These are phyloP conservation scores for Voacanga thouarsii DNA, from an alignment of 257 asterid species.

Conservation along the genomic window DNA sequence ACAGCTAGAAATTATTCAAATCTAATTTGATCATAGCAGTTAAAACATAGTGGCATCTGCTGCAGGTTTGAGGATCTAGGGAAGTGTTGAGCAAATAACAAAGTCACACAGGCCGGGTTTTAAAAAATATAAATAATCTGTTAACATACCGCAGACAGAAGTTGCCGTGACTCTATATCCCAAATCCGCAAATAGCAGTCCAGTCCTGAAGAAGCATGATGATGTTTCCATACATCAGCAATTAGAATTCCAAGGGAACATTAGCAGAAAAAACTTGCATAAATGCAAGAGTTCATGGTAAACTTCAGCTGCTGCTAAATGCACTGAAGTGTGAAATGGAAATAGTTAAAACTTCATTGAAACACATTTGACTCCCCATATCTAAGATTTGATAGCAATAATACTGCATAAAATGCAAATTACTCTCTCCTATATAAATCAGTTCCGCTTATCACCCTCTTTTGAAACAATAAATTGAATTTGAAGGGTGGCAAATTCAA, in stretches of 20 bases:
- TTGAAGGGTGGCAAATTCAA: not conserved
- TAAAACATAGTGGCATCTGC: not conserved
- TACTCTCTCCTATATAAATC: not conserved
- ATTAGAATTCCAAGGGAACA: not conserved
- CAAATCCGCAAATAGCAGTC: slow-evolving; percentile 93
- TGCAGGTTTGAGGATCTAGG: not conserved
- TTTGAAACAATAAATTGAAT: not conserved
- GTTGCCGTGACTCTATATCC: slow-evolving; percentile 80
- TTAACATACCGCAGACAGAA: slow-evolving; percentile 79
- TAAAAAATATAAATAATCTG: not conserved
- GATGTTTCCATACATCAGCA: slow-evolving; percentile 6
- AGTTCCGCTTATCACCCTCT: not conserved
- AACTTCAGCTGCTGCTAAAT: slow-evolving; percentile 1
- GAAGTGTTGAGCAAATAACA: not conserved
- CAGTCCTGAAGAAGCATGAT: slow-evolving; percentile 57
- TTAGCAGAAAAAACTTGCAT: not conserved
- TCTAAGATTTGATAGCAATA: not conserved
- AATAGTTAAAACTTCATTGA: not conserved
- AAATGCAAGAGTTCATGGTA: not conserved
- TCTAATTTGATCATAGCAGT: not conserved
- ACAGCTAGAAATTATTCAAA: not conserved
- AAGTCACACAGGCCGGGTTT: not conserved
- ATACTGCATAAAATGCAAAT: not conserved
- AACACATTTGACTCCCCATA: not conserved
- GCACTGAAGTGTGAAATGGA: not conserved